Conservation (phyloP, 192 early-diverging fungal species). For the Linnemannia elongata region DNA sequence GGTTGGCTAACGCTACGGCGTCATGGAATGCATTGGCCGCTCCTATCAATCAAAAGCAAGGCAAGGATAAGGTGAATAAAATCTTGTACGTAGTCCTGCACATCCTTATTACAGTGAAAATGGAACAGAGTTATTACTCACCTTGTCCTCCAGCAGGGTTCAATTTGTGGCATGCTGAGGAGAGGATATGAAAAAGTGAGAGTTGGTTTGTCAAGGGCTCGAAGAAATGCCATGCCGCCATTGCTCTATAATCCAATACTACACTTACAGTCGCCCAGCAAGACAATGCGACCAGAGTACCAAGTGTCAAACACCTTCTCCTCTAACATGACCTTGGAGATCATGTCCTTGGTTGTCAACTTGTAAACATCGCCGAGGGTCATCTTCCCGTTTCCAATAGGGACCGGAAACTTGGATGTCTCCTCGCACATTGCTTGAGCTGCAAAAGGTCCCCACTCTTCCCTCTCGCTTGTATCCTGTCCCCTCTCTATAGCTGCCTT, state of each 20-base stretch:
- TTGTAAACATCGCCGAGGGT: not conserved
- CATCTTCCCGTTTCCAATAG: not conserved
- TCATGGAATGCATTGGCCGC: slow-evolving; percentile 14
- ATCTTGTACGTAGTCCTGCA: too few species aligned
- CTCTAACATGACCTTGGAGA: slow-evolving; percentile 14
- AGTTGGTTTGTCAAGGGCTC: too few species aligned
- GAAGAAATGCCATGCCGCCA: not conserved
- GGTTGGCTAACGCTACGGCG: not conserved
- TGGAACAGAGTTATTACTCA: too few species aligned
- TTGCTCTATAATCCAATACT: not conserved
- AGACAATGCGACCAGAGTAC: not conserved
- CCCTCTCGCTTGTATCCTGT: not conserved
- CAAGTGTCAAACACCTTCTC: slow-evolving; percentile 20
- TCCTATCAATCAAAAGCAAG: not conserved
- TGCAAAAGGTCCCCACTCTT: slow-evolving; percentile 6
- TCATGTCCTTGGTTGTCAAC: not conserved
- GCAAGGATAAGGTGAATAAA: not conserved
- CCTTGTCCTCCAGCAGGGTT: not conserved
- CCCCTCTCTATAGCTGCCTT: not conserved
- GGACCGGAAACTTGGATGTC: not conserved
- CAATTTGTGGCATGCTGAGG: slow-evolving; percentile 6
- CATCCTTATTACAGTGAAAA: not conserved
- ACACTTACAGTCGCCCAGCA: slow-evolving; percentile 2
- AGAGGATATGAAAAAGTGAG: not conserved
- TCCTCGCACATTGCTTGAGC: slow-evolving; percentile 4